A percentile compares a stretch with the other conserved stretches of the same genome.
Evolutionary conservation across 306 rosid genomes (phyloP).

Genomic region (Cucurbita ficifolia): DNA sequence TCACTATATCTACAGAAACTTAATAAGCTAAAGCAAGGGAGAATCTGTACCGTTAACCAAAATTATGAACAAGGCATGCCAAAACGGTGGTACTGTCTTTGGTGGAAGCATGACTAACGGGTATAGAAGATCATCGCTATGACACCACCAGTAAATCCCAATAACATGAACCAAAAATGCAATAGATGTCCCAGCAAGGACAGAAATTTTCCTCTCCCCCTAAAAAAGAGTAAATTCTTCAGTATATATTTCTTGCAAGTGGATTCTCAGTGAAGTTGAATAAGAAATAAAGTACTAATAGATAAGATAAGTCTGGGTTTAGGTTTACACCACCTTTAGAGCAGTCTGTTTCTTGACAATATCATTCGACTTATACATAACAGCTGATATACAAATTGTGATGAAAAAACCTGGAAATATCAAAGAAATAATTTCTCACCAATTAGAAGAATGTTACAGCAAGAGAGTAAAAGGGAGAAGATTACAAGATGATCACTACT

Average conservation of each 20-base stretch:
- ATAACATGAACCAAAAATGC: constrained; percentile 54
- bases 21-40: not conserved
- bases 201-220: constrained; percentile 69
- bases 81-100: constrained; percentile 52
- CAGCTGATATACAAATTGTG: constrained; percentile 69
- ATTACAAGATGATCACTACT: not conserved
- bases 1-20: not conserved
- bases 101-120: constrained; percentile 80
- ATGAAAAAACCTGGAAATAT: constrained; percentile 67
- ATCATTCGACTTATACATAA: constrained; percentile 83
- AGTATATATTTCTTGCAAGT: not conserved
- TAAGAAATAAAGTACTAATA: not conserved
- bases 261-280: not conserved
- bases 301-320: not conserved
- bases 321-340: constrained; percentile 43
- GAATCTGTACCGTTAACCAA: constrained; percentile 71
- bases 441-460: not conserved
- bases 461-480: not conserved
- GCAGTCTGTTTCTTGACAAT: constrained; percentile 81
- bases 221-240: constrained; percentile 22
- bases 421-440: not conserved
- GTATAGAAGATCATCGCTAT: constrained; percentile 52
- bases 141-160: constrained; percentile 68
- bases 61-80: constrained; percentile 77
- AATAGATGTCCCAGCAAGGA: constrained; percentile 34